Evolutionary conservation across 768 basidiomycete species (phyloP), one percentile per base, ranked within the genome.

Genomic region (Sutorius australiensis): DNA sequence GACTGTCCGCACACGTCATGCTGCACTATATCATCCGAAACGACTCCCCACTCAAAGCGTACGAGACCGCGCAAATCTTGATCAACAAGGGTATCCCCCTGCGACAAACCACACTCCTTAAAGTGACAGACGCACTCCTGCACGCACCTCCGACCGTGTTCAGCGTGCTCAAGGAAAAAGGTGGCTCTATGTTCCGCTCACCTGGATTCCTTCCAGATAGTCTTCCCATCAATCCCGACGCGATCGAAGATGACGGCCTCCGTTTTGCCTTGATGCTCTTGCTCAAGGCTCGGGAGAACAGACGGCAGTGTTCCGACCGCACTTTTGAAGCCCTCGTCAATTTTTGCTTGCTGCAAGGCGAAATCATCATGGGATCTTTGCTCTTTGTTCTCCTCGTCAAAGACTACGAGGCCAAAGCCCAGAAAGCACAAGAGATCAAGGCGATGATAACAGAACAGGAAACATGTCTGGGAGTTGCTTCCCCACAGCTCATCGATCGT

Each of bases 341-440:
- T 4, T 77, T 84, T 9, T 87, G 84, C 51, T 72, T 92, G 17
- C 65, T 89, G 36, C 88, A 92, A 46, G 87, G 88, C 24, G 90
- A 92, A 63, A 82, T 92, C 45, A 77, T 92, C 37, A 75, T 87
- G n/a, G 89, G 81, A 0, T 84, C 86, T 1, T 69, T 91, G 27
- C 70, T 90, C 6, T 87, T 91, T 51, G 85, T 78, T 1, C 68
- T 81, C 38, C 62, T 88, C 17, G 68, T 88, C 39, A 80, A 84
- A 57, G 84, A 89, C 30, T 86, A 78, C 73, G 80, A 87, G 61
- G 51, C 68, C 11, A 71, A 71, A 24, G 67, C 64, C 49, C 65
- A 64, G 45, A 55, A 62, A 34, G 65, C 67, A 34, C 61, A 62
- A 28, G 62, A 67, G 36, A 57, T 68, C 41, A 59, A 60, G 53